Evolutionary conservation across 225 moss, liverwort and hornwort species (phyloP).

Genomic region (Climacium dendroides): DNA sequence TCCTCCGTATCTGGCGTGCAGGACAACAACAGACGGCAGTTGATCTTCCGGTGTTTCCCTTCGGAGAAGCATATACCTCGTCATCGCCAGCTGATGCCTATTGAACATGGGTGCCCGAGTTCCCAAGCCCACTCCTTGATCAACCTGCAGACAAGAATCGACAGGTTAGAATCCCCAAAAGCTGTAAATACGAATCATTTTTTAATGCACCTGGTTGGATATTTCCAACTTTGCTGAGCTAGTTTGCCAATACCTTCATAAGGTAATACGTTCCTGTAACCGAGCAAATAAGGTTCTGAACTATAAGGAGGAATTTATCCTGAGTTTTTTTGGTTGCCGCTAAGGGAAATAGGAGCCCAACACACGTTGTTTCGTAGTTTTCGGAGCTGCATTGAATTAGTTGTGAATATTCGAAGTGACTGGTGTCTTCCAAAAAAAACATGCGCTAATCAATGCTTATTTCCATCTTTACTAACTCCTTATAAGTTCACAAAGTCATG

Average conservation of each 20-base stretch:
- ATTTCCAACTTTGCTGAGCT: not conserved
- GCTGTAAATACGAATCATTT: not conserved
- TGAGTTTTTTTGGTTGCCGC: not conserved
- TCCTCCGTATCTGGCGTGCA: slow-evolving; percentile 47
- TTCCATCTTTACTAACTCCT: too few species aligned
- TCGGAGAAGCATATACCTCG: slow-evolving; percentile 30
- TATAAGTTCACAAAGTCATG: not conserved
- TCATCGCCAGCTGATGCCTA: slow-evolving; percentile 42
- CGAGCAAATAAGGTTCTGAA: not conserved
- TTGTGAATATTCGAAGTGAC: not conserved
- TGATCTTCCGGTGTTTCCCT: not conserved
- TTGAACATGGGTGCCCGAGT: slow-evolving; percentile 41
- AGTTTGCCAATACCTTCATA: not conserved
- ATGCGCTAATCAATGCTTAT: not conserved
- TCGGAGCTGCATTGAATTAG: not conserved
- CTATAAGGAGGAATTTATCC: not conserved
- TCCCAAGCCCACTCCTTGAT: slow-evolving; percentile 54
- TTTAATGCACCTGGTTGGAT: not conserved
- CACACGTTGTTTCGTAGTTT: not conserved
- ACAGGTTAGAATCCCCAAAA: not conserved
- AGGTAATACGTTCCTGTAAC: not conserved
- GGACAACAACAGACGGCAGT: slow-evolving; percentile 31
- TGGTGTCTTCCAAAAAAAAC: not conserved
- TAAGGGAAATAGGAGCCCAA: not conserved
- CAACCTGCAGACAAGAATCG: slow-evolving; percentile 16